These are phyloP conservation scores for Bathelium albidoporum DNA, from an alignment of 495 filamentous ascomycete species.

Conservation along the genomic window DNA sequence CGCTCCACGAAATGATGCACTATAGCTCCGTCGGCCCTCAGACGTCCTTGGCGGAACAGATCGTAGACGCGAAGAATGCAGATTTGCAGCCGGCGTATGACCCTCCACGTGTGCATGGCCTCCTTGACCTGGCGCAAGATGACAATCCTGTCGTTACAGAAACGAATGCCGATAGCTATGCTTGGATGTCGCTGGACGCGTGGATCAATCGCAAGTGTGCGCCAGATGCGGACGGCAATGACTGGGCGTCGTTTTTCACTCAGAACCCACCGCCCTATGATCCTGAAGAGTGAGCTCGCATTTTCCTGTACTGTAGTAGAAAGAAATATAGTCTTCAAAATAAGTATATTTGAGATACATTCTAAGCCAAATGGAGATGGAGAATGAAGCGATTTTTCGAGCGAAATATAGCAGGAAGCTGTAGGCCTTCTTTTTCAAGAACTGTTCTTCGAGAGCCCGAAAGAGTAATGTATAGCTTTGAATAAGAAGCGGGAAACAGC, in stretches of 20 bases:
- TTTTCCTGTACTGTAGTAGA: background rate
- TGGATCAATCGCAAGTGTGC: conserved; percentile 4
- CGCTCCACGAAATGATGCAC: conserved; percentile 7
- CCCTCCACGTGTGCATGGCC: conserved; percentile 2
- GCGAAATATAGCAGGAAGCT: background rate
- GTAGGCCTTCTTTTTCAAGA: background rate
- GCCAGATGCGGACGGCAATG: conserved; percentile 2
- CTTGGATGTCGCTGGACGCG: conserved; percentile 8
- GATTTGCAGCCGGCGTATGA: background rate
- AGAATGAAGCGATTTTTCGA: background rate
- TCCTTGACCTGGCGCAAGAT: conserved; percentile 3
- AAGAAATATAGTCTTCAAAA: background rate
- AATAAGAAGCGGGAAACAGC: background rate
- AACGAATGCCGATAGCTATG: conserved; percentile 7
- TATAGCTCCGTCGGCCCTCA: conserved; percentile 5
- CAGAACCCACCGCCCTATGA: conserved; percentile 6
- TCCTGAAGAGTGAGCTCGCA: background rate
- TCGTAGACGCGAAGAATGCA: conserved; percentile 1
- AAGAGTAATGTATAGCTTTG: background rate
- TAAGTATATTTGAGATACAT: background rate
- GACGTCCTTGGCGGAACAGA: conserved; percentile 6
- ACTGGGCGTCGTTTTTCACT: conserved; percentile 7
- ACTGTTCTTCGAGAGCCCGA: background rate
- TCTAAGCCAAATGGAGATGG: background rate
- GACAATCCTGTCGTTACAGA: conserved; percentile 2